Evolutionary conservation across 1,284 basidiomycete species (phyloP), one percentile per base, ranked within the genome.

Genomic region (Earliella scabrosa): DNA sequence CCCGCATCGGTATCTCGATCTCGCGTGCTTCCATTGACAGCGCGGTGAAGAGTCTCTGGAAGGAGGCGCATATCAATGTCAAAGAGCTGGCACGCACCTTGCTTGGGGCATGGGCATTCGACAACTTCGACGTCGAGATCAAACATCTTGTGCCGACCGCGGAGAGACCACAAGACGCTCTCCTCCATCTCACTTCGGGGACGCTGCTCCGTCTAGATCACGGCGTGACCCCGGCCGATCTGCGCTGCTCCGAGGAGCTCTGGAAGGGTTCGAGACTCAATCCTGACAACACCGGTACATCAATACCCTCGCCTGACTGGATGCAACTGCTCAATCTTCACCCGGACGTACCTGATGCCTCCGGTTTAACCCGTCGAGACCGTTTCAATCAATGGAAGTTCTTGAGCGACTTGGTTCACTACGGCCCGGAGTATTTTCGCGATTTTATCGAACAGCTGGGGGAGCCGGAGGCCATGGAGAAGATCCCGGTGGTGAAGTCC

Each of bases 111-210:
- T 65, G 63, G 45, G 68, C 63, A 3, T 74, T 70, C 45, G 68
- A 73, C 52, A 73, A 73, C 49, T 67, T 72, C 52, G 70, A 73
- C 45, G 50, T 72, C 14, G 58, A 68, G 27, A 48, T 71, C 14
- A 65, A 68, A 43, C 21, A 18, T 8, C 45, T 49, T 0, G 46
- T 64, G 10, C 66, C 66, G 2, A 71, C 68, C 3, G 44, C 65
- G 2, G 64, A 70, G 32, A 63, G 60, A 29, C 40, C 58, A 3
- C 18, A 20, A 2, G 50, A 47, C 4, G 56, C 58, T 1, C 54
- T 72, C 1, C 57, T 61, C n/a, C 71, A 74, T 53, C 38, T 71
- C 0, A 73, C 73, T 16, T 70, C 71, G 0, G 71, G 63, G 0
- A 54, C 61, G 1, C 26, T 71, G 0, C 49, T 74, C 31, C 53